Base-by-base conservation (phyloP, 2,329 filamentous ascomycete genomes). In the Lecanicillium sp. region DNA sequence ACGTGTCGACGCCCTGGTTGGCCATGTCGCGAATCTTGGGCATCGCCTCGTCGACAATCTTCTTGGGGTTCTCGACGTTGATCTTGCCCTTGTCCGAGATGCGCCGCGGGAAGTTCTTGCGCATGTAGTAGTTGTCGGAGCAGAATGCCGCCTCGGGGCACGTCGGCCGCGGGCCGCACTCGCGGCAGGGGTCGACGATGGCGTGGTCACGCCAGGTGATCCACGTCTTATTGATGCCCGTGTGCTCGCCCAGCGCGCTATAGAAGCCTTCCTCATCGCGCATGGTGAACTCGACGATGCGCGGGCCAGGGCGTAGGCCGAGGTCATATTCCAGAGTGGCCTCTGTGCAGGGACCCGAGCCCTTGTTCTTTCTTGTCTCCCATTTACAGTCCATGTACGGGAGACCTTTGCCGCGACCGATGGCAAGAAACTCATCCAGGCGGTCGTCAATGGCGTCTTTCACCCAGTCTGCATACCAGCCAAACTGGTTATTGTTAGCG, bases 181-280 rank as follows among this genome's bases (percentile, higher is more conserved):
- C n/a, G n/a, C n/a, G n/a, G 20, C 45, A 42, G 23, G 17, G n/a
- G 15, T 48, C 17, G 6, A 15, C 9, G 4, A 24, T 8, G 4
- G 4, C 20, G 2, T 41, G n/a, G 2, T 40, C 26, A 9, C 20
- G n/a, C 36, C 36, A 48, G 9, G 2, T 40, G 20, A 48, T n/a
- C 45, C 45, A 49, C 14, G 12, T n/a, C 24, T 38, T 44, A n/a
- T 49, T 20, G n/a, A 49, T 44, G 23, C 27, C 40, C n/a, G 40
- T 30, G 17, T 35, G 8, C 14, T 24, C 39, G 3, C 8, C 24
- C 29, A 44, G n/a, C 3, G 46, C 39, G 9, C 38, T 19, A 30
- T 38, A 49, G n/a, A 49, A 44, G 8, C 38, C 46, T 4, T 43
- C 29, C n/a, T 49, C 30, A 15, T 49, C 46, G 2, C 20, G 8